phyloP scores from a whole-genome alignment of 2,329 filamentous ascomycete species.

The Malbranchea zuffiana region DNA sequence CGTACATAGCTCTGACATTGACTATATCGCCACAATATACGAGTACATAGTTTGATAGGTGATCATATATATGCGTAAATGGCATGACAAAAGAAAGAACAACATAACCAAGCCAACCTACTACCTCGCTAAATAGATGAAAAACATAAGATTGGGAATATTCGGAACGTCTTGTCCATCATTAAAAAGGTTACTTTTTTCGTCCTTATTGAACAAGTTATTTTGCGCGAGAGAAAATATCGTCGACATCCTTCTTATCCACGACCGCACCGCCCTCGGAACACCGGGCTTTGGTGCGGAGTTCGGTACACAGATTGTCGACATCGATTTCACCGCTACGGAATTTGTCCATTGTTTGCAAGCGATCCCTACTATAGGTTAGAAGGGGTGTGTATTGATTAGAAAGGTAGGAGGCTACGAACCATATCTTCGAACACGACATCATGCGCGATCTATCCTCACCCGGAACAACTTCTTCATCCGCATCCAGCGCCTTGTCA shows the following conservation, averaged over 20 bases:
- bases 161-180: no score
- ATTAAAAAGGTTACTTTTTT: no score
- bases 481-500: constrained; percentile 57
- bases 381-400: not conserved
- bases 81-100: no score
- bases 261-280: constrained; percentile 81
- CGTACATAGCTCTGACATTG: no score
- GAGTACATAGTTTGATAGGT: no score
- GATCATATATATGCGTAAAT: no score
- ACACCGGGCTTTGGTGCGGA: constrained; percentile 92
- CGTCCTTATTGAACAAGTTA: no score
- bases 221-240: constrained; percentile 47
- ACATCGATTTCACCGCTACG: constrained; percentile 87
- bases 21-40: no score
- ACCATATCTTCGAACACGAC: constrained; percentile 91
- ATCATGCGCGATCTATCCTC: constrained; percentile 55
- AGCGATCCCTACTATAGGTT: constrained; percentile 59
- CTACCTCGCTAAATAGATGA: no score
- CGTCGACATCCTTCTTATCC: constrained; percentile 77
- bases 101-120: no score
- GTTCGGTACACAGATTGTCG: constrained; percentile 80
- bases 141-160: no score
- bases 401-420: constrained; percentile 31
- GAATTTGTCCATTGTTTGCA: constrained; percentile 77
- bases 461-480: constrained; percentile 55